phyloP scores from a whole-genome alignment of 148 eudicot genomes.

The Dianthus caryophyllus region DNA sequence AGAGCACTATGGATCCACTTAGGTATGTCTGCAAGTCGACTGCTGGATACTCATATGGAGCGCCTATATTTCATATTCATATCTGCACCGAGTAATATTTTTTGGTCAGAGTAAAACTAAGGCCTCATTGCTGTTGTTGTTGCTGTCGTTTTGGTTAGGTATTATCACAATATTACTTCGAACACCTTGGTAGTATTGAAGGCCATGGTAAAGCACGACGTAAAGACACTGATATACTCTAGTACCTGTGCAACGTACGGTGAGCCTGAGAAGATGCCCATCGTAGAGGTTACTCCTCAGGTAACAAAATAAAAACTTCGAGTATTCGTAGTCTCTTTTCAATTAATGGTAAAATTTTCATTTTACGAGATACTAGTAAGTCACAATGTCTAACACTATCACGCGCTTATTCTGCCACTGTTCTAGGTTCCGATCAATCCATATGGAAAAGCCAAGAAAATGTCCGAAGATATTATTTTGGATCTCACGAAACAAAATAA shows the following conservation, averaged over 20 bases:
- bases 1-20: slow-evolving; percentile 90
- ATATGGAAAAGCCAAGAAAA: slow-evolving; percentile 96
- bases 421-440: slow-evolving; percentile 87
- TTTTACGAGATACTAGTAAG: neutral
- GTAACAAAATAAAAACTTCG: slow-evolving; percentile 30
- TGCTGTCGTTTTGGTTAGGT: slow-evolving; percentile 37
- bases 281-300: slow-evolving; percentile 93
- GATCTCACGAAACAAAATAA: slow-evolving; percentile 66
- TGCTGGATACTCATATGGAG: no score
- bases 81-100: neutral
- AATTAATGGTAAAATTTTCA: neutral
- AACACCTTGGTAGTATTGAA: slow-evolving; percentile 78
- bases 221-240: slow-evolving; percentile 77
- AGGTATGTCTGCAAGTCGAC: slow-evolving; percentile 32
- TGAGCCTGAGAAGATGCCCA: slow-evolving; percentile 96
- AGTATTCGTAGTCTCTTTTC: slow-evolving; percentile 1
- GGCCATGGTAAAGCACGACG: slow-evolving; percentile 80
- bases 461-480: slow-evolving; percentile 95
- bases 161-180: slow-evolving; percentile 95
- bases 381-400: neutral
- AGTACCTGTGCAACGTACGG: slow-evolving; percentile 99
- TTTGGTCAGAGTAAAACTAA: neutral
- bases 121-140: neutral
- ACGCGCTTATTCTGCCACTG: slow-evolving; percentile 21
- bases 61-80: neutral